Evolutionary conservation across 352 stramenopile genomes (phyloP), one percentile per base, ranked within the genome.

Genomic region (Albugo laibachii): DNA sequence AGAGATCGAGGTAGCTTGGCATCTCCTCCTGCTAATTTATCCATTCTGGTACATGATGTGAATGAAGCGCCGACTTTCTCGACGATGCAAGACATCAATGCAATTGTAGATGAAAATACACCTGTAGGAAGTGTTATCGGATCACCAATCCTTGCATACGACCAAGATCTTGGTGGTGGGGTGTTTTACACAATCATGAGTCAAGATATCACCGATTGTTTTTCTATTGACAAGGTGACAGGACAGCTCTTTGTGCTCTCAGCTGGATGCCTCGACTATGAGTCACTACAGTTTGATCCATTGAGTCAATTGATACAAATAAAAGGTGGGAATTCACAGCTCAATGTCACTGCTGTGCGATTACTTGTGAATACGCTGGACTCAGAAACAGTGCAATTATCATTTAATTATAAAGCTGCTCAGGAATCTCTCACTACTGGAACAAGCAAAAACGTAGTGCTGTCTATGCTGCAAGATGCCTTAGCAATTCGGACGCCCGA

Each of bases 1-100:
- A 63, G 55, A 43, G 73, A 73, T 53, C 57, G 55, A 1, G 19
- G 47, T 14, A 35, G 40, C 12, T 20, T 59, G 13, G 69, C 64
- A 10, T 43, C 38, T 24, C 8, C 38, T 3, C 24, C 24, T 10
- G 38, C 38, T 19, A 24, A 43, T 43, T 24, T 43, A 43, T 24
- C 16, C 8, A 43, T 43, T 8, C 3, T 24, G 20, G 8, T 43
- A 24, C 16, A 24, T 3, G 38, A 43, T 43, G 38, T 43, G 38
- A 43, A 43, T 24, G 38, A 43, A 24, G 16, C 38, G 8, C 38
- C 38, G 3, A 43, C 3, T 19, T 19, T 43, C 38, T 43, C 16
- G 8, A 43, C 38, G 8, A 43, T 8, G 38, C 38, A 31, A 31
- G 3, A 43, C 8, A 24, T 8, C 38, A 19, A 43, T 43, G 38